A percentile compares a stretch with the other conserved stretches of the same genome.
Conservation (phyloP, 2,329 filamentous ascomycete genomes). For the Colletotrichum filicis region DNA sequence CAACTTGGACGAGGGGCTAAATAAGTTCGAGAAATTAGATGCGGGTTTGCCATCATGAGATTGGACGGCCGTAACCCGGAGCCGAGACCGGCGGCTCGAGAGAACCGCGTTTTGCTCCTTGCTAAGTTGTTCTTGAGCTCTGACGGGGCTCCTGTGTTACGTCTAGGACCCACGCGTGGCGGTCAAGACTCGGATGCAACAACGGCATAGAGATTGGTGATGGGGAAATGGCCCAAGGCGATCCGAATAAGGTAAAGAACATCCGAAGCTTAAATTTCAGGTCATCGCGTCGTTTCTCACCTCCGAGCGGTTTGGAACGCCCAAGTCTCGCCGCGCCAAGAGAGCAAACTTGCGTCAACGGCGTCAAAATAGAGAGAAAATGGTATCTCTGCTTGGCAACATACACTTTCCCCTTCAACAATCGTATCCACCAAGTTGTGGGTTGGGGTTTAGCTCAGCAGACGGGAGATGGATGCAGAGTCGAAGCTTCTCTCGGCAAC, state of each 20-base stretch:
- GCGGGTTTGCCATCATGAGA: constrained; percentile 26
- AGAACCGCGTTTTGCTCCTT: background rate
- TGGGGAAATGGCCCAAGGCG: background rate
- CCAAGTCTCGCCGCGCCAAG: background rate
- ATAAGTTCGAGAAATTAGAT: constrained; percentile 21
- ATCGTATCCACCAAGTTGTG: background rate
- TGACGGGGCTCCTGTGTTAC: background rate
- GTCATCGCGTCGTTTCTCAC: background rate
- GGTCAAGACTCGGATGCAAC: constrained; percentile 26
- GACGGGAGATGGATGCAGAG: constrained; percentile 10
- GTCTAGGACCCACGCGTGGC: constrained; percentile 10
- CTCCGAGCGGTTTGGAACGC: background rate
- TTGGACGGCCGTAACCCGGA: constrained; percentile 20
- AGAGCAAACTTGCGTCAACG: background rate
- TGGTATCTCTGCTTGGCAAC: background rate
- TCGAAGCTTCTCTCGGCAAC: constrained; percentile 29
- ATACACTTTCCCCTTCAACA: constrained; percentile 2
- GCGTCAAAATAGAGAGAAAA: background rate
- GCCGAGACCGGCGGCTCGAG: constrained; percentile 23
- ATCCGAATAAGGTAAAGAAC: constrained; percentile 7
- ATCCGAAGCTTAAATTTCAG: background rate
- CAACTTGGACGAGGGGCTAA: constrained; percentile 16
- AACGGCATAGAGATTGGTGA: constrained; percentile 26
- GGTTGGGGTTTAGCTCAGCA: constrained; percentile 23
- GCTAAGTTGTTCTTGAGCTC: background rate